Evolutionary conservation across 768 basidiomycete genomes (phyloP), one percentile per base, ranked within the genome.

Genomic region (Amanita exitialis): DNA sequence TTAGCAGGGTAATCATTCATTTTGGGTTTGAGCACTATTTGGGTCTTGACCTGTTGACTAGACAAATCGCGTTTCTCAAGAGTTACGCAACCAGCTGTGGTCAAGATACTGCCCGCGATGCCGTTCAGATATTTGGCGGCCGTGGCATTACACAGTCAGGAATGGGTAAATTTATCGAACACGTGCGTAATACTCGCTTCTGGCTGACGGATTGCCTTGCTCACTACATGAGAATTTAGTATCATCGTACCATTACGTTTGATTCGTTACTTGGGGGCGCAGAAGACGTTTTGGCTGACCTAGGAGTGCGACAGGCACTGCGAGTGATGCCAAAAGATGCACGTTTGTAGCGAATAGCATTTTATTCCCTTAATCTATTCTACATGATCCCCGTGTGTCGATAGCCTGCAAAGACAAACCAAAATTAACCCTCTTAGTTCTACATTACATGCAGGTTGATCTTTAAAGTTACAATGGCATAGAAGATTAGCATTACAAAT

Each of bases 101-200:
- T 1, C 82, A 83, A 57, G 79, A 84, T 52, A 85, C 82, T 30
- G 80, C 83, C 16, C 72, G 77, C 6, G 73, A 74, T 58, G 71
- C 72, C 37, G 70, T 76, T 15, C 71, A 73, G 67, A 78, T 93
- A 54, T 92, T 91, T 57, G 90, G 90, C 59, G 91, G 90, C 15
- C 80, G 91, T 49, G 90, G 87, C 21, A 79, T 94, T 45, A 93
- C 91, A 3, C 77, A 78, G 62, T 80, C 80, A 1, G 89, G 90
- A 15, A 89, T 90, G 86, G 89, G 89, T 35, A 71, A 70, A 49
- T 76, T 74, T 58, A 78, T 88, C 44, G 88, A 91, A 65, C 84
- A 87, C 59, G 79, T 81, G 54, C 54, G 76, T 74, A 9, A 12
- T 39, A 1, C 30, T 6, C 54, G 39, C 45, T n/a, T 43, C 35